Base-by-base conservation (phyloP, 495 filamentous ascomycete genomes). In the Evansstolkia leycettana region DNA sequence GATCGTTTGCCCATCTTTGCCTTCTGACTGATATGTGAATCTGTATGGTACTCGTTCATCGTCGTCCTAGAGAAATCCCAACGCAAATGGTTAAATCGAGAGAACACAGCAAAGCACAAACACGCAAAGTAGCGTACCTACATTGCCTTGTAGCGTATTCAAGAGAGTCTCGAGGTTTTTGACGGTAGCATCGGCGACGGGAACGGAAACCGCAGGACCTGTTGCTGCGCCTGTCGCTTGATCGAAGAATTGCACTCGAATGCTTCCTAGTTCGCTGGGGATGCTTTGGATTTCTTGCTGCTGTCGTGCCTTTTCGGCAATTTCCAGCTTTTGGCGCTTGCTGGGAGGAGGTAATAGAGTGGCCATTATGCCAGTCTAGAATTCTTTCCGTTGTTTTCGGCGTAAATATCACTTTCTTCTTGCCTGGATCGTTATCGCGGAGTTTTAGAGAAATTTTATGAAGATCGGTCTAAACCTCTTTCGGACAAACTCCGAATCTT, bases 91-190 rank as follows among this genome's bases (percentile, higher is more conserved):
- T 13, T 41, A 34, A 33, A 23, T n/a, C 20, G 13, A 39, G 24
- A 32, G n/a, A 14, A 7, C 14, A 33, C 31, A 4, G 7, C 20
- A 34, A 18, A 8, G 17, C n/a, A 4, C 12, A 13, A 34, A 7
- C 14, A 17, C 3, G 20, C 16, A 14, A 20, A 45, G 35, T 28
- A 44, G 48, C 48, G 29, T 40, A 62, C 77, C 59, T 74, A 82
- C 78, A 65, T 83, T 79, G 53, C 75, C 79, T 57, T 90, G 72
- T 36, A 96, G 56, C 34, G 80, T 87, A 51, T 99, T 96, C 17
- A 95, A 64, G n/a, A 96, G 65, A 14, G 85, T 69, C 47, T 90
- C 88, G 17, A 99, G 70, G 47, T 99, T 94, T 55, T 87, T 86
- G 17, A 84, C 76, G 3, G 75, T 82, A 8, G 90, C 81, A 65